Percentiles rank a stretch among this genome's conserved stretches.
Conservation (phyloP, 768 basidiomycete genomes). For the Nevesoporus exiguus region DNA sequence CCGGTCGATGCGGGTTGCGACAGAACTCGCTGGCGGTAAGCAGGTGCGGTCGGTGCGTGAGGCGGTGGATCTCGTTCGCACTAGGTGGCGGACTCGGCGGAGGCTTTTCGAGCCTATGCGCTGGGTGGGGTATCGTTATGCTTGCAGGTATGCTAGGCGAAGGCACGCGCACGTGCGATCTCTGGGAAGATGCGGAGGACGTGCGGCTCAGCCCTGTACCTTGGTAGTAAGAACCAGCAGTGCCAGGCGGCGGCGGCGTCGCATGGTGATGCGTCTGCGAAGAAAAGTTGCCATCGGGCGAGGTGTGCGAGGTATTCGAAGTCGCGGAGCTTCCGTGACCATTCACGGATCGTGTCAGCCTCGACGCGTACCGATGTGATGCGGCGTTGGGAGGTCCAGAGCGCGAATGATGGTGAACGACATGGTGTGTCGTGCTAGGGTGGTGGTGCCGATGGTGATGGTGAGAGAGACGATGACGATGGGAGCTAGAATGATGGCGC, state of each 20-base stretch:
- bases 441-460: not conserved
- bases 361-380: constrained; percentile 31
- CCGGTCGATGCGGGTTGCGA: constrained; percentile 20
- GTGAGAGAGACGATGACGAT: too few relatives aligned
- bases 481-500: constrained; percentile 1
- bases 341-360: constrained; percentile 21
- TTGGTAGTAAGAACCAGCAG: constrained; percentile 5
- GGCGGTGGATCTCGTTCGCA: constrained; percentile 8
- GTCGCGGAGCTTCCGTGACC: constrained; percentile 26
- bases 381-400: constrained; percentile 30
- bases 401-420: constrained; percentile 21
- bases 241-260: constrained; percentile 10
- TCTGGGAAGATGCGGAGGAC: constrained; percentile 11
- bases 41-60: constrained; percentile 5
- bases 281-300: constrained; percentile 16
- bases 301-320: constrained; percentile 19
- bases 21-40: constrained; percentile 17
- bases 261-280: constrained; percentile 11
- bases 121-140: not conserved
- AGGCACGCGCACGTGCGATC: constrained; percentile 15
- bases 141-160: constrained; percentile 1
- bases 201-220: not conserved
- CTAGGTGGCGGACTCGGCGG: not conserved
- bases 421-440: constrained; percentile 10
- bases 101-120: constrained; percentile 1